A percentile compares a stretch with the other conserved stretches of the same genome.
phyloP scores from a whole-genome alignment of 148 eudicot species.

The Fagopyrum homotropicum region DNA sequence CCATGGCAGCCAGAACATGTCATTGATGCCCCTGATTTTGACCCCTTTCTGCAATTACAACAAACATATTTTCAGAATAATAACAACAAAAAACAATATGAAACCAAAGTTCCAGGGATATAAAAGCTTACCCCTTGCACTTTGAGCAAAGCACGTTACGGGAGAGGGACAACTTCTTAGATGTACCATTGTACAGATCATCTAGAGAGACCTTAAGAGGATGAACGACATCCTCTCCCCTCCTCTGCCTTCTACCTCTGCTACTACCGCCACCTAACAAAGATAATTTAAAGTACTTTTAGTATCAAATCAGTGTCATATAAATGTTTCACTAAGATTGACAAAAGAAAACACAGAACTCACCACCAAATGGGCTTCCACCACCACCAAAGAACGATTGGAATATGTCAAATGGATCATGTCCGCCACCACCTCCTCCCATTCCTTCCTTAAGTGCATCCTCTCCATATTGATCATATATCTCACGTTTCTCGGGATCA shows the following conservation, averaged over 20 bases:
- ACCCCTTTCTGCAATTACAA: constrained; percentile 35
- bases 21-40: constrained; percentile 50
- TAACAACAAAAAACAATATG: neutral
- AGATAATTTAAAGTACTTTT: neutral
- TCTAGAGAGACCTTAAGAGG: constrained; percentile 11
- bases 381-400: too few species aligned
- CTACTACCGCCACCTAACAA: neutral
- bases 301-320: neutral
- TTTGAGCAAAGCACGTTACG: constrained; percentile 43
- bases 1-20: constrained; percentile 50
- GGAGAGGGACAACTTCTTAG: constrained; percentile 44
- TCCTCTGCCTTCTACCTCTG: constrained; percentile 7
- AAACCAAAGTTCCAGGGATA: neutral
- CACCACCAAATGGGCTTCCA: too few species aligned
- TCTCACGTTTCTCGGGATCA: too few species aligned
- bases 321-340: neutral
- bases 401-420: too few species aligned
- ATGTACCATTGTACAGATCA: constrained; percentile 43
- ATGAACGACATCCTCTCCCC: constrained; percentile 6
- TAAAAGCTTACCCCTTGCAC: constrained; percentile 41
- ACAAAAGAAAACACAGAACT: too few species aligned
- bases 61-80: neutral
- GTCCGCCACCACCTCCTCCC: too few species aligned
- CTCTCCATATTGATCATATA: too few species aligned
- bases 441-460: too few species aligned